Percentiles rank a stretch among this genome's conserved stretches.
These are phyloP conservation scores for Paulownia fortunei DNA, from an alignment of 257 asterid genomes.

Conservation along the genomic window DNA sequence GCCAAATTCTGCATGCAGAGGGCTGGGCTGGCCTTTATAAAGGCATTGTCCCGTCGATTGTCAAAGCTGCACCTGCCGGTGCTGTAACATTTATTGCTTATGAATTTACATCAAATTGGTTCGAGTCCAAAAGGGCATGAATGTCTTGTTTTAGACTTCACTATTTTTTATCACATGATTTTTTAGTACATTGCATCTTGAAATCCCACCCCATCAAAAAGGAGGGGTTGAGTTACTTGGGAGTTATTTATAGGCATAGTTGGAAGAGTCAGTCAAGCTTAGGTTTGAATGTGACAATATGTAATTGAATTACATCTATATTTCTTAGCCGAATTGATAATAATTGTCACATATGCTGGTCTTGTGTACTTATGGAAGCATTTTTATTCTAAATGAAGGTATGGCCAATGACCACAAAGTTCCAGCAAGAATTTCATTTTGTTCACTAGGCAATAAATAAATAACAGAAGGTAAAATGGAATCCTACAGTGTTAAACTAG, in stretches of 20 bases:
- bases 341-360: neutral
- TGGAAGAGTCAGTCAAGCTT: neutral
- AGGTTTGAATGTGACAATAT: neutral
- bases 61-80: constrained; percentile 82
- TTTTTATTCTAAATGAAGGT: too few species aligned
- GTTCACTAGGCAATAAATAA: neutral
- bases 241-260: neutral
- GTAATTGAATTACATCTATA: neutral
- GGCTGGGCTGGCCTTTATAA: constrained; percentile 74
- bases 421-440: neutral
- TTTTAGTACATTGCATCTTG: neutral
- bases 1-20: constrained; percentile 47
- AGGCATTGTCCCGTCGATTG: constrained; percentile 75
- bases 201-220: neutral
- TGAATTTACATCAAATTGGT: constrained; percentile 64
- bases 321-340: neutral
- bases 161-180: neutral
- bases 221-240: too few species aligned
- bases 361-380: too few species aligned
- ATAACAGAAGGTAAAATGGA: neutral
- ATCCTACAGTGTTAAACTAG: neutral
- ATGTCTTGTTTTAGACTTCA: too few species aligned
- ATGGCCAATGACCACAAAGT: too few species aligned
- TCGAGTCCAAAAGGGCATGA: too few species aligned
- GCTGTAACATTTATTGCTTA: constrained; percentile 80